phyloP scores from a whole-genome alignment of 2,329 filamentous ascomycete species.

The Bretziella fagacearum region DNA sequence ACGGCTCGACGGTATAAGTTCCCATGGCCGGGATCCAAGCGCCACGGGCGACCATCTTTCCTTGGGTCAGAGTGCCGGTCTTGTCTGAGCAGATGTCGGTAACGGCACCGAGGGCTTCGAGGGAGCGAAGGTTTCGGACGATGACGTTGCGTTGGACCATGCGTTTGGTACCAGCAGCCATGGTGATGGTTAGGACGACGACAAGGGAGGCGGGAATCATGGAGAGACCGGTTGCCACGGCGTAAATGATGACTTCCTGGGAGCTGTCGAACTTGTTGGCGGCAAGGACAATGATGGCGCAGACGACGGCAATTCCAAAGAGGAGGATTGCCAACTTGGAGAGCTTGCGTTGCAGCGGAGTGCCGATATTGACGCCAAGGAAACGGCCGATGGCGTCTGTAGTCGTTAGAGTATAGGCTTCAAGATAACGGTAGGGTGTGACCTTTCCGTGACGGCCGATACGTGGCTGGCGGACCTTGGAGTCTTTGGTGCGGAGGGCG shows the following conservation, averaged over 20 bases:
- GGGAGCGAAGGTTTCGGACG: conserved; percentile 32
- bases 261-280: conserved; percentile 40
- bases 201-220: conserved; percentile 35
- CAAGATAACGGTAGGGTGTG: conserved; percentile 33
- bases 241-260: conserved; percentile 42
- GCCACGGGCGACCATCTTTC: conserved; percentile 45
- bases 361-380: conserved; percentile 51
- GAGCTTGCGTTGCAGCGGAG: conserved; percentile 51
- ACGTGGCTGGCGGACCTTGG: conserved; percentile 33
- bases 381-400: conserved; percentile 44
- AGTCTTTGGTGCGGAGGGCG: conserved; percentile 34
- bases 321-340: conserved; percentile 50
- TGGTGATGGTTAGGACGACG: conserved; percentile 41
- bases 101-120: conserved; percentile 45
- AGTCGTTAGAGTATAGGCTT: conserved; percentile 31
- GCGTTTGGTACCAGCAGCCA: conserved; percentile 35
- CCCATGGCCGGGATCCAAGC: conserved; percentile 41
- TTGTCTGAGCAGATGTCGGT: conserved; percentile 39
- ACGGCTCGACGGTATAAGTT: conserved; percentile 39
- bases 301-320: conserved; percentile 49
- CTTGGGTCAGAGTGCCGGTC: conserved; percentile 44
- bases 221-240: conserved; percentile 30
- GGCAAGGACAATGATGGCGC: conserved; percentile 51
- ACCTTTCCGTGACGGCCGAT: conserved; percentile 34
- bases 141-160: conserved; percentile 38